A percentile compares a stretch with the other conserved stretches of the same genome.
These are phyloP conservation scores for Xylaria digitata DNA, from an alignment of 2,329 filamentous ascomycete species.

Conservation along the genomic window DNA sequence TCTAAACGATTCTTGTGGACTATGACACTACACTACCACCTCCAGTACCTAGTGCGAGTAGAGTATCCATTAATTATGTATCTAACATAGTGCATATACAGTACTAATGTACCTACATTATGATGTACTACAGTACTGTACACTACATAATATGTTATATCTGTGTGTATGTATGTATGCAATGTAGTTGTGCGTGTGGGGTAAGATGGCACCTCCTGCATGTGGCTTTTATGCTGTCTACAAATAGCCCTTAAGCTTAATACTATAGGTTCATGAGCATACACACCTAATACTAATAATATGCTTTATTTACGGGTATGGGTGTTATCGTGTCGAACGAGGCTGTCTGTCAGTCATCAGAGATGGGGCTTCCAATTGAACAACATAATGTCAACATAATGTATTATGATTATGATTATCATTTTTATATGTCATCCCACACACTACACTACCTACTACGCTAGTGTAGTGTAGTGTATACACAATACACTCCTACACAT, in stretches of 20 bases:
- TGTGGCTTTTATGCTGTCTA: slow-evolving; percentile 23
- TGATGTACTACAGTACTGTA: not conserved
- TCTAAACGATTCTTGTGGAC: too few relatives aligned
- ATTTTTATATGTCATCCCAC: not conserved
- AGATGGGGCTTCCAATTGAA: not conserved
- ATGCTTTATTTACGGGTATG: slow-evolving; percentile 11
- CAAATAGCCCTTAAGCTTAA: slow-evolving; percentile 27
- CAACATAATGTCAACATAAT: not conserved
- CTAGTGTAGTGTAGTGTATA: too few relatives aligned
- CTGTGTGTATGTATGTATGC: too few relatives aligned
- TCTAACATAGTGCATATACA: too few relatives aligned
- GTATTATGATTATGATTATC: too few relatives aligned
- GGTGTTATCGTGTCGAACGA: not conserved
- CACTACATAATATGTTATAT: too few relatives aligned
- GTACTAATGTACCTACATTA: not conserved
- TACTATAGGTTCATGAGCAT: not conserved
- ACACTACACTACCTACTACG: too few relatives aligned
- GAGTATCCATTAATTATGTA: too few relatives aligned
- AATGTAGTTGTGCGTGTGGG: slow-evolving; percentile 12
- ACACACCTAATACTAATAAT: not conserved
- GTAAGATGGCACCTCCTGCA: not conserved
- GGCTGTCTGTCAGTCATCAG: slow-evolving; percentile 2
- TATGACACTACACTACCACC: not conserved
- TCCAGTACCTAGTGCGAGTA: not conserved
- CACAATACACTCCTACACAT: too few relatives aligned